phyloP scores from a whole-genome alignment of 2,329 filamentous ascomycete genomes.

The Xylaria hypoxylon region DNA sequence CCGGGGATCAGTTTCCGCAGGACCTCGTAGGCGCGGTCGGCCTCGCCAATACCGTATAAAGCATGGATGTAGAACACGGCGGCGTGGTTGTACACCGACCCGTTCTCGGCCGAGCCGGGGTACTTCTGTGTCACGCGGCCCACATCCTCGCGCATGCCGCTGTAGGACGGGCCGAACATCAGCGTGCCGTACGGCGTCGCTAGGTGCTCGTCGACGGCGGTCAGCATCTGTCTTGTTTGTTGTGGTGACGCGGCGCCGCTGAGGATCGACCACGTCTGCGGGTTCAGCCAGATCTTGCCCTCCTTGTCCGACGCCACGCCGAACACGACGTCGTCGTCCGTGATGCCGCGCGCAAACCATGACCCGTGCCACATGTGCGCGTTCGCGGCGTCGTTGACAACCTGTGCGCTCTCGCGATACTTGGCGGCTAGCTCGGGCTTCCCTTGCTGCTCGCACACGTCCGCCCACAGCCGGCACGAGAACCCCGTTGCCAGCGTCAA shows the following conservation, averaged over 20 bases:
- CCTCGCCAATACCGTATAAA: conserved; percentile 62
- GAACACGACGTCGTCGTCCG: conserved; percentile 65
- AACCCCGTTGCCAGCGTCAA: conserved; percentile 67
- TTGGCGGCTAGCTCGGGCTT: conserved; percentile 55
- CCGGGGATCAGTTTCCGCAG: conserved; percentile 67
- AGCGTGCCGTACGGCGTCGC: conserved; percentile 64
- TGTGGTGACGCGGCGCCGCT: conserved; percentile 60
- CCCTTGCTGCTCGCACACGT: conserved; percentile 60
- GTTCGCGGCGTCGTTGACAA: conserved; percentile 64
- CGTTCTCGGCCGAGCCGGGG: conserved; percentile 69
- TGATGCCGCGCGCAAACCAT: conserved; percentile 69
- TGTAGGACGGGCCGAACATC: conserved; percentile 68
- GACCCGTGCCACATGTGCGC: conserved; percentile 66
- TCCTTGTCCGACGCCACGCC: conserved; percentile 63
- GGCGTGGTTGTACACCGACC: conserved; percentile 68
- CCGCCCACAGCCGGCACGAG: conserved; percentile 65
- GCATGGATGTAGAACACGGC: conserved; percentile 66
- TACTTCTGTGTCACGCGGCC: conserved; percentile 70
- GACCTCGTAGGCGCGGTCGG: conserved; percentile 62
- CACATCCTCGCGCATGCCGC: conserved; percentile 67
- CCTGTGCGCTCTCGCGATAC: conserved; percentile 59
- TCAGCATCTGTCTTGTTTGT: conserved; percentile 59
- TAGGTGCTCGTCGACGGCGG: conserved; percentile 63
- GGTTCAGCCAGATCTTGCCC: conserved; percentile 69
- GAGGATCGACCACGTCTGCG: conserved; percentile 67